Conservation (phyloP, 2,329 filamentous ascomycete species). For the Microdochium paspali region DNA sequence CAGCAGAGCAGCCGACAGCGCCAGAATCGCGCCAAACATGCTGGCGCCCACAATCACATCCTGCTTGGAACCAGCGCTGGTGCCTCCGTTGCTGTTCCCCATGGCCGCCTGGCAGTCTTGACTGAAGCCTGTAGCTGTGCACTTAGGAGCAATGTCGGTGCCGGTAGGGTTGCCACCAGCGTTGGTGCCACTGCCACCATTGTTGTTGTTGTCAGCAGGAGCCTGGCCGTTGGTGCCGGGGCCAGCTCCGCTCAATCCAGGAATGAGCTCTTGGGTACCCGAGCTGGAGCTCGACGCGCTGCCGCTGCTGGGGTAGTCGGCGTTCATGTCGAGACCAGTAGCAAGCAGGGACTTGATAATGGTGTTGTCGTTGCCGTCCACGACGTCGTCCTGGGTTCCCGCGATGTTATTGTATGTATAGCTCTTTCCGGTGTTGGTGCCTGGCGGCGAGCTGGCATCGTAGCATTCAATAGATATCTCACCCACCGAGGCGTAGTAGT, state of each 20-base stretch:
- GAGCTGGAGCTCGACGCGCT: constrained; percentile 10
- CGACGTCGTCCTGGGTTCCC: constrained; percentile 68
- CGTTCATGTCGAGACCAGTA: constrained; percentile 67
- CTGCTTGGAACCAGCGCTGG: constrained; percentile 14
- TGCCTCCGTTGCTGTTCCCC: constrained; percentile 2
- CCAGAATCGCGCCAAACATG: constrained; percentile 19
- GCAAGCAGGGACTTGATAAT: constrained; percentile 70
- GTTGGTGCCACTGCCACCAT: constrained; percentile 3
- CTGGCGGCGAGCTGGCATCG: constrained; percentile 50
- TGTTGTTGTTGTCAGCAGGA: constrained; percentile 8
- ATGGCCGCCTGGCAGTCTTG: constrained; percentile 13
- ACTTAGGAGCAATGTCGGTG: constrained; percentile 8
- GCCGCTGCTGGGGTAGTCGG: constrained; percentile 21
- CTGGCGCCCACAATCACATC: constrained; percentile 18
- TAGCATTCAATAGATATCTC: constrained; percentile 83
- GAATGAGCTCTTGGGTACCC: constrained; percentile 12
- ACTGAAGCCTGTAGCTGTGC: constrained; percentile 15
- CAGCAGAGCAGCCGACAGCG: constrained; percentile 8
- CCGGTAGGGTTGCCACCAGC: constrained; percentile 5
- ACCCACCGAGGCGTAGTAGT: constrained; percentile 77
- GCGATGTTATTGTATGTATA: constrained; percentile 64
- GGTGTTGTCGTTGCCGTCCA: constrained; percentile 65
- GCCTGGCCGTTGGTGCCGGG: constrained; percentile 21
- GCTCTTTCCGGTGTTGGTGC: constrained; percentile 57
- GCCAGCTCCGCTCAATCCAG: constrained; percentile 19